Conservation (phyloP, 257 asterid genomes). For the Solanum etuberosum region DNA sequence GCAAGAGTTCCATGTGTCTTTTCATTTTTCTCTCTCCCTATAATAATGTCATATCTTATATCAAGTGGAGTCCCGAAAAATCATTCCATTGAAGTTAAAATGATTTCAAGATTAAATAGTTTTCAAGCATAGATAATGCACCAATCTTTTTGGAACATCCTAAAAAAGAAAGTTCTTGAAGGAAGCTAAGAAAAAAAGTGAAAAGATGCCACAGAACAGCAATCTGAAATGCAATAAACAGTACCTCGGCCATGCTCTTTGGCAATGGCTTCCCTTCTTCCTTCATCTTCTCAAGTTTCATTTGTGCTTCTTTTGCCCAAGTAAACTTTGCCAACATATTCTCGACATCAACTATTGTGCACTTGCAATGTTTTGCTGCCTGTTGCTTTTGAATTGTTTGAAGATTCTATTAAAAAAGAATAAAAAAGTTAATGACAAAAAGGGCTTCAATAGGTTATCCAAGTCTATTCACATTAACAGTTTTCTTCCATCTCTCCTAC, state of each 20-base stretch:
- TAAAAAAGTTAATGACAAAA: background rate
- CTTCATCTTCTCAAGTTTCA: conserved; percentile 53
- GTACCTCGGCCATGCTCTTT: conserved; percentile 74
- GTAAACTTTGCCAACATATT: conserved; percentile 61
- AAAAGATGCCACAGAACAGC: background rate
- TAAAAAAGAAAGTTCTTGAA: background rate
- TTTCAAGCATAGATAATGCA: background rate
- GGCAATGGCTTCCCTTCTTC: conserved; percentile 89
- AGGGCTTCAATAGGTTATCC: background rate
- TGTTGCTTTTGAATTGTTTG: conserved; percentile 48
- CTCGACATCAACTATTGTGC: conserved; percentile 70
- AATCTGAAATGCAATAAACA: background rate
- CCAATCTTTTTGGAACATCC: background rate
- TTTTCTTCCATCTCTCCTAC: background rate
- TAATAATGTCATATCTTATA: background rate
- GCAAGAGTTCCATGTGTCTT: background rate
- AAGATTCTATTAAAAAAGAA: conserved; percentile 38
- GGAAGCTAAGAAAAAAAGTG: background rate
- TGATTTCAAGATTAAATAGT: background rate
- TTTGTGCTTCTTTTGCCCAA: conserved; percentile 85
- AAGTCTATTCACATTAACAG: background rate
- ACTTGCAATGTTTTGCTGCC: conserved; percentile 66
- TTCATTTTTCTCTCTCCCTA: background rate
- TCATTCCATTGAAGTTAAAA: background rate
- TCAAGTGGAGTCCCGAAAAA: background rate